Evolutionary conservation across 768 basidiomycete genomes (phyloP).

Genomic region (Boletus subcaerulescens): DNA sequence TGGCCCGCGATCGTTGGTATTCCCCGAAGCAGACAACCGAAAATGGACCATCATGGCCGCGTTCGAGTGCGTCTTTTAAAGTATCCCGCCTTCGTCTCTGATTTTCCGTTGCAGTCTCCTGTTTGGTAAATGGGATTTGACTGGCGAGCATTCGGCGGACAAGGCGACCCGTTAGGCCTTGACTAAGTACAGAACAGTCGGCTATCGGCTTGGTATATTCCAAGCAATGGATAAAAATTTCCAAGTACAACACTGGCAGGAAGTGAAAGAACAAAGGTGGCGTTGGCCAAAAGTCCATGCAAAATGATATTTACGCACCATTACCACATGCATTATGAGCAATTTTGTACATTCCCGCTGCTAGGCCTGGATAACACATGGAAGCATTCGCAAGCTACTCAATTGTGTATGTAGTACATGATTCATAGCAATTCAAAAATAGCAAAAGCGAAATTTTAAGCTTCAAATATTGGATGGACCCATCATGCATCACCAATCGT

Average conservation of each 20-base stretch:
- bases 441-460: no score
- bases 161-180: constrained; percentile 6
- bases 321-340: no score
- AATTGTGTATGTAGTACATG: no score
- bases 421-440: no score
- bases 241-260: no score
- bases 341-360: background rate
- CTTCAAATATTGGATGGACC: no score
- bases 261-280: no score
- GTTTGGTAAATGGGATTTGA: constrained; percentile 47
- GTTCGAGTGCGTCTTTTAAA: constrained; percentile 66
- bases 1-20: constrained; percentile 86
- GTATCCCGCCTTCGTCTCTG: background rate
- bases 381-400: constrained; percentile 3
- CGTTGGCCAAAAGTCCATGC: no score
- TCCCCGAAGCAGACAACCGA: constrained; percentile 93
- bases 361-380: constrained; percentile 6
- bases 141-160: constrained; percentile 15
- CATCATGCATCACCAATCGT: constrained; percentile 20
- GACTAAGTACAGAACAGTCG: no score
- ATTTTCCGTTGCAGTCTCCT: constrained; percentile 25
- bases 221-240: no score
- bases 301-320: no score
- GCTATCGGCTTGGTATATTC: no score
- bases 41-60: constrained; percentile 95